These are phyloP conservation scores for Nitzschia palea DNA, from an alignment of 108 stramenopile genomes.

Conservation along the genomic window DNA sequence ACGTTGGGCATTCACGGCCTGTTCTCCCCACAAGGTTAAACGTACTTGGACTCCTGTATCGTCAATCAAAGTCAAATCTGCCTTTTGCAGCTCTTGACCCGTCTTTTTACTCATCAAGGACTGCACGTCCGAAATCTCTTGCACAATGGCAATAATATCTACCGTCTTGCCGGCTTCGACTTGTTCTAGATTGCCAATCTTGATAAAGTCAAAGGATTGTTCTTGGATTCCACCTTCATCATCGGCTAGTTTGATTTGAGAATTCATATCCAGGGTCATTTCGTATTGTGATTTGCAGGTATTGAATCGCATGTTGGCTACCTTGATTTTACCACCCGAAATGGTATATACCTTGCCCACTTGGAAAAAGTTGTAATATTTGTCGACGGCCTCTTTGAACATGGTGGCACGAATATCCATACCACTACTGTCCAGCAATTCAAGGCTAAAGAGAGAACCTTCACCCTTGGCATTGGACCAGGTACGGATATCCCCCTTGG, in stretches of 20 bases:
- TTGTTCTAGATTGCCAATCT: conserved; percentile 74
- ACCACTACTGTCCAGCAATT: conserved; percentile 84
- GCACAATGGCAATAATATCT: conserved; percentile 90
- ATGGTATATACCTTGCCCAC: conserved; percentile 92
- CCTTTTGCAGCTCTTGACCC: conserved; percentile 86
- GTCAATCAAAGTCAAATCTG: conserved; percentile 88
- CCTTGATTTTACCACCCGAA: conserved; percentile 90
- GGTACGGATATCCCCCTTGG: conserved; percentile 85
- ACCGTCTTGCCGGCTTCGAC: conserved; percentile 54
- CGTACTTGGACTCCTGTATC: conserved; percentile 87
- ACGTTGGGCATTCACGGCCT: conserved; percentile 29
- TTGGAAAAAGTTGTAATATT: conserved; percentile 81
- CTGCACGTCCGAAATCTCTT: conserved; percentile 60
- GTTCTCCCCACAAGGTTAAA: conserved; percentile 88
- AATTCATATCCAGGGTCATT: conserved; percentile 91
- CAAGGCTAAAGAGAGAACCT: conserved; percentile 86
- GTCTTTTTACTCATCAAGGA: conserved; percentile 77
- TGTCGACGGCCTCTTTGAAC: conserved; percentile 96
- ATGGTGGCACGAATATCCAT: conserved; percentile 93
- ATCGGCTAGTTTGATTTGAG: conserved; percentile 76
- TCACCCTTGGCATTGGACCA: conserved; percentile 94
- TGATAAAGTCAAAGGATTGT: conserved; percentile 64
- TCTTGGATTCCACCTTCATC: conserved; percentile 75
- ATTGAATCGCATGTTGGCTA: conserved; percentile 93
- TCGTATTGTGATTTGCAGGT: conserved; percentile 90